Conservation (phyloP, 257 asterid genomes). For the Petrea volubilis region DNA sequence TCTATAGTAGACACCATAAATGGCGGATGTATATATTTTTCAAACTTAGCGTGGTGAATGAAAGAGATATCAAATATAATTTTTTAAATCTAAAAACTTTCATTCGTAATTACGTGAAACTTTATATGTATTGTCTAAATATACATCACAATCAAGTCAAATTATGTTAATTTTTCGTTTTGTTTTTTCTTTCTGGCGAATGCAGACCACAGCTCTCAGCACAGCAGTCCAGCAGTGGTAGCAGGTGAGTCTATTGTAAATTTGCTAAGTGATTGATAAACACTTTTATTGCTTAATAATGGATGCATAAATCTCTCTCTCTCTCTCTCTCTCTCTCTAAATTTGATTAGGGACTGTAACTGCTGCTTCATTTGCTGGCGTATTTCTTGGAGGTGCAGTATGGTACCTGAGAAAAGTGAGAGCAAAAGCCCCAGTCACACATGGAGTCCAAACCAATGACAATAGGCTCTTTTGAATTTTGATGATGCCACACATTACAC, state of each 20-base stretch:
- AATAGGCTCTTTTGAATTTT: constrained; percentile 83
- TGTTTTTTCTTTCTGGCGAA: background rate
- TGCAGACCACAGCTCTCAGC: constrained; percentile 49
- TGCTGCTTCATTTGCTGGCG: constrained; percentile 80
- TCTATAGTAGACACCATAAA: no score
- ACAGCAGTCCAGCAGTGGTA: constrained; percentile 47
- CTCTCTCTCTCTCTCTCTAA: background rate
- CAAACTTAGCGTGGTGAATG: no score
- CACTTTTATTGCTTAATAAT: background rate
- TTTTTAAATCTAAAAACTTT: no score
- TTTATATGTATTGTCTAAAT: background rate
- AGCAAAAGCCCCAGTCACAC: constrained; percentile 84
- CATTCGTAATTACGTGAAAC: no score
- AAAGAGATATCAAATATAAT: no score
- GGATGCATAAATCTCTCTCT: background rate
- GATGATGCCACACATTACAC: constrained; percentile 28
- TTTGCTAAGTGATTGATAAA: background rate
- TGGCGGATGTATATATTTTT: no score
- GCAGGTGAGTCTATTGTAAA: constrained; percentile 49
- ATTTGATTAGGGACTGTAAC: constrained; percentile 49
- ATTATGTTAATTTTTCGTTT: background rate
- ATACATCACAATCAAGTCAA: background rate
- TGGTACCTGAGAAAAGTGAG: constrained; percentile 81
- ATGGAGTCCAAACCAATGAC: constrained; percentile 87
- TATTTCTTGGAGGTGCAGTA: constrained; percentile 77